Base-by-base conservation (phyloP, 73 alveolate species). In the Tetrahymena malaccensis region DNA sequence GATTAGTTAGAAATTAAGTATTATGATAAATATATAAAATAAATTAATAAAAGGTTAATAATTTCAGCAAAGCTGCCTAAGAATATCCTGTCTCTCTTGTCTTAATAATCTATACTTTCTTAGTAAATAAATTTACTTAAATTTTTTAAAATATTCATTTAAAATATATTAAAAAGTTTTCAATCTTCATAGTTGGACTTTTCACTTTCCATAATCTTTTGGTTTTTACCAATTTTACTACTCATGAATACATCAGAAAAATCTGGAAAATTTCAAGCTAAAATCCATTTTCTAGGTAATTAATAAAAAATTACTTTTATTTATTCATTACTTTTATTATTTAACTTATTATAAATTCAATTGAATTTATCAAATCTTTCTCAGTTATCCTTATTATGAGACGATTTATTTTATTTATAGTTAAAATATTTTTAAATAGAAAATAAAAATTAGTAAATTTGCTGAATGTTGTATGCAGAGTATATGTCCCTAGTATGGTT, bases 201-300 rank as follows among this genome's bases (percentile, higher is more conserved):
- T 94, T 95, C 85, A 43, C 93, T 34, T 97, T 96, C 94, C 98
- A 97, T 85, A 96, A 93, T 43, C 85, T 93, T 93, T 96, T 97
- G 50, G 95, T 97, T 11, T 38, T 85, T 33, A 38, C 93, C 1
- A 96, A 97, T 93, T 44, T 94, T 70, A 95, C 98, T 11, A 97
- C 98, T 21, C 96, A 97, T 93, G 98, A 97, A 93, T 96, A 96
- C 89, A 43, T 97, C 12, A 97, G 96, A 85, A 55, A 95, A 37
- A 94, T 85, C 84, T 95, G 97, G 97, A 25, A 85, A 19, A 93
- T 95, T 21, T 33, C 85, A 19, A 85, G 95, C 93, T 27, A 85
- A 43, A 95, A 95, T 35, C 97, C 97, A 13, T 95, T 95, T 55
- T 17, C 94, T 84, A 85, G 95, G 96, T 94, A 94, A 70, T 22